phyloP scores from a whole-genome alignment of 495 filamentous ascomycete species.

The Aspergillus bridgeri region DNA sequence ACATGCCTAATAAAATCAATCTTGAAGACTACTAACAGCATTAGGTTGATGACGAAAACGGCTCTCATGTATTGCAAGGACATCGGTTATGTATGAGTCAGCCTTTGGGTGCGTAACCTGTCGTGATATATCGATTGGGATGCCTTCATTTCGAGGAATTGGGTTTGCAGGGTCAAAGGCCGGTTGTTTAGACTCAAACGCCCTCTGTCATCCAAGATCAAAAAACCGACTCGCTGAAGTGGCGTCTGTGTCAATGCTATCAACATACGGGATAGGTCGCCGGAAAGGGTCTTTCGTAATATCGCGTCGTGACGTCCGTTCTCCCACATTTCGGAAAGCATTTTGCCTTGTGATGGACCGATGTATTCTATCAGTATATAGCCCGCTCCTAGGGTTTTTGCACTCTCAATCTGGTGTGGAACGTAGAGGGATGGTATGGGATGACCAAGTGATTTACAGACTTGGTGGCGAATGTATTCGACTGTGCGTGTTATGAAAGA shows the following conservation, averaged over 20 bases:
- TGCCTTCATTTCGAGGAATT: conserved; percentile 35
- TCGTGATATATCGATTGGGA: conserved; percentile 30
- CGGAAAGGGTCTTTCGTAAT: conserved; percentile 27
- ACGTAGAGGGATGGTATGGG: too few species aligned
- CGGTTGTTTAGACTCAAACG: conserved; percentile 28
- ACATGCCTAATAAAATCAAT: conserved; percentile 27
- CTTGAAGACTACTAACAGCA: conserved; percentile 24
- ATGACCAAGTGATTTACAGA: too few species aligned
- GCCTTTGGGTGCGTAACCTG: conserved; percentile 27
- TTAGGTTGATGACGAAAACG: conserved; percentile 33
- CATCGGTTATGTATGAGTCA: conserved; percentile 32
- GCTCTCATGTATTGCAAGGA: conserved; percentile 31
- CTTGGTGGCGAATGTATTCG: too few species aligned
- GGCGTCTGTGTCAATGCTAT: conserved; percentile 26
- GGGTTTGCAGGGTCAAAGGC: conserved; percentile 23
- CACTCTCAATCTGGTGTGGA: too few species aligned
- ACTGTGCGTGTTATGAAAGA: too few species aligned
- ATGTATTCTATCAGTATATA: conserved; percentile 40
- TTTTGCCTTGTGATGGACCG: conserved; percentile 20
- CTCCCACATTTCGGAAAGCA: conserved; percentile 33
- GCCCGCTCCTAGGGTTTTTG: too few species aligned
- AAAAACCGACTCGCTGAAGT: conserved; percentile 35
- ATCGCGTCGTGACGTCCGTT: conserved; percentile 17
- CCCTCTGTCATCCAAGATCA: conserved; percentile 25
- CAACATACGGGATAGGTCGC: conserved; percentile 26